Evolutionary conservation across 495 filamentous ascomycete species (phyloP).

Genomic region (Lichenothelia convexa): DNA sequence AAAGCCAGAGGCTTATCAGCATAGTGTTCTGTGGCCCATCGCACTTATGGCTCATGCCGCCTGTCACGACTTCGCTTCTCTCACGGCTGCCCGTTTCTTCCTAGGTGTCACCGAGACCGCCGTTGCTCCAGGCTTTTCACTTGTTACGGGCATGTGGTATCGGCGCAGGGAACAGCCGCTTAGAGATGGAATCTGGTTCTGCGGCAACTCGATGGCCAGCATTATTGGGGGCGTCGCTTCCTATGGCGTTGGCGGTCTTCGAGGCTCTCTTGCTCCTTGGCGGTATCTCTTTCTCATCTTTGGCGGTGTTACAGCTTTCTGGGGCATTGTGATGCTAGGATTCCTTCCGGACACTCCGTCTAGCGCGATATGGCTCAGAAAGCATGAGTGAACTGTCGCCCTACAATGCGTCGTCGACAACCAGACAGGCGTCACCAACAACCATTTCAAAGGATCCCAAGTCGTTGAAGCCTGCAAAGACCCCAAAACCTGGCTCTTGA

Average conservation of each 20-base stretch:
- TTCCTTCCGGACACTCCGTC: constrained; percentile 5
- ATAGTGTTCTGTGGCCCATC: constrained; percentile 4
- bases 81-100: constrained; percentile 1
- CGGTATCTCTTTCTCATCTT: constrained; percentile 4
- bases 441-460: constrained; percentile 8
- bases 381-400: constrained; percentile 6
- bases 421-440: constrained; percentile 11
- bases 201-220: constrained; percentile 4
- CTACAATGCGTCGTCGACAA: constrained; percentile 9
- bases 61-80: background rate
- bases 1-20: constrained; percentile 8
- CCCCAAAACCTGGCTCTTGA: constrained; percentile 9
- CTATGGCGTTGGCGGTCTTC: constrained; percentile 10
- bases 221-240: constrained; percentile 5
- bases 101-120: constrained; percentile 4
- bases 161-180: constrained; percentile 5
- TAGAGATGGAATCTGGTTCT: constrained; percentile 4
- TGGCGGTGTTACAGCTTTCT: background rate
- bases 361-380: constrained; percentile 2
- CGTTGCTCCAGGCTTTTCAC: constrained; percentile 2
- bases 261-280: constrained; percentile 5
- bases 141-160: constrained; percentile 9
- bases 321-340: constrained; percentile 3
- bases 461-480: constrained; percentile 5
- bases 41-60: background rate